Evolutionary conservation across 2,329 filamentous ascomycete genomes (phyloP), one percentile per base, ranked within the genome.

Genomic region (Aspergillus brasiliensis): DNA sequence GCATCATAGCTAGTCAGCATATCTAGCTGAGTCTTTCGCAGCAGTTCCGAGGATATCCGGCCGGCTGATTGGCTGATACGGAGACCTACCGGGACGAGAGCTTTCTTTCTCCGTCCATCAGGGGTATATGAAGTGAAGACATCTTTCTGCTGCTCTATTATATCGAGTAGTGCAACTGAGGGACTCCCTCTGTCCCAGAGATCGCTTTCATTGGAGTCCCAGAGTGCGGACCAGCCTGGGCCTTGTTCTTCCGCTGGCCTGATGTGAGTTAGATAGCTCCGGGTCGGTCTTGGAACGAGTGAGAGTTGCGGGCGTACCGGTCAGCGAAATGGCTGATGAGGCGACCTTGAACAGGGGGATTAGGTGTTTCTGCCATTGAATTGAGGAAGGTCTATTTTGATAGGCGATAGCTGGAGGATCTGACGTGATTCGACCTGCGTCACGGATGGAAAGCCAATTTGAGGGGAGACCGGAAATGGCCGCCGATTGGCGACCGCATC

Each of bases 131-230:
- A 69, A 8, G 44, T 25, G 2, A 72, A 56, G 1, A 71, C 40
- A 2, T 54, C n/a, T 15, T 37, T 25, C 44, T 58, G 40, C 46
- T 68, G 58, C 51, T 73, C 71, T 8, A 74, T 21, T 7, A 69
- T 37, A 60, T 74, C 70, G 25, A 73, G 60, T 42, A 74, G 49
- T 2, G 72, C 71, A 3, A 71, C 69, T 1, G 69, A 74, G 1
- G 72, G 65, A 23, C 66, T 66, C 1, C 71, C 71, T 38, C 71
- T 58, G 52, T 74, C 72, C 72, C 73, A 74, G 8, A 74, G 63
- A n/a, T 59, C 62, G 38, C 65, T 70, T 34, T 71, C 58, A 1
- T 67, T 64, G 3, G 63, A 51, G 27, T 73, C 68, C 63, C 64
- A 72, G 8, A 67, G 69, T 58, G 67, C 34, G 47, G 46, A 58